Evolutionary conservation across 495 filamentous ascomycete genomes (phyloP), one percentile per base, ranked within the genome.

Genomic region (Talaromyces adpressus): DNA sequence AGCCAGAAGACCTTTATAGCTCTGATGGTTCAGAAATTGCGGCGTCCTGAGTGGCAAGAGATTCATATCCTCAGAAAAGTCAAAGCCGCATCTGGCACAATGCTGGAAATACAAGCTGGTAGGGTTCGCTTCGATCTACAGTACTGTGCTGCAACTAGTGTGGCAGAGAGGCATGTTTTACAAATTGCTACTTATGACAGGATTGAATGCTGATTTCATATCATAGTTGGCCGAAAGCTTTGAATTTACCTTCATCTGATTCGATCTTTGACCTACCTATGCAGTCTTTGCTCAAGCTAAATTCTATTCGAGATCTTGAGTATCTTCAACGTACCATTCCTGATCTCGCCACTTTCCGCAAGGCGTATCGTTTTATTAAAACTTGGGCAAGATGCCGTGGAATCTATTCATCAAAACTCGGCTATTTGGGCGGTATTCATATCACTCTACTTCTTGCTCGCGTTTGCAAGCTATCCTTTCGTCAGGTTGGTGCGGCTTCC

Each of bases 361-460:
- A 78, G 20, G 81, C 84, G 20, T 77, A 83, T 64, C 75, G 79
- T 8, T 69, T 77, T 57, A 75, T 87, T 59, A 84, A 76, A 60
- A 70, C 75, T 7, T 88, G 84, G 84, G 79, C 84, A 8, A 76
- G 76, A 52, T 69, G 72, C 11, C 76, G 82, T 8, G 85, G 85
- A 16, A 75, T 87, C 47, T 87, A 84, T 65, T 74, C 82, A 0
- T 77, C 83, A 1, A 77, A 78, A 22, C 85, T 86, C 65, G 85
- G 85, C 0, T 84, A 81, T 65, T 71, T 88, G 4, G 74, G 79
- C 9, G 83, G 82, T 7, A 81, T 85, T 41, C 85, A 87, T 63
- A 80, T 88, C 49, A 75, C 83, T 5, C 65, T 87, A 20, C 69
- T 88, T 61, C 72, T 88, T 11, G 73, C 78, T 5, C 75, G 78